Evolutionary conservation across 1,284 basidiomycete genomes (phyloP), one percentile per base, ranked within the genome.

Genomic region (Ceratobasidium theobromae): DNA sequence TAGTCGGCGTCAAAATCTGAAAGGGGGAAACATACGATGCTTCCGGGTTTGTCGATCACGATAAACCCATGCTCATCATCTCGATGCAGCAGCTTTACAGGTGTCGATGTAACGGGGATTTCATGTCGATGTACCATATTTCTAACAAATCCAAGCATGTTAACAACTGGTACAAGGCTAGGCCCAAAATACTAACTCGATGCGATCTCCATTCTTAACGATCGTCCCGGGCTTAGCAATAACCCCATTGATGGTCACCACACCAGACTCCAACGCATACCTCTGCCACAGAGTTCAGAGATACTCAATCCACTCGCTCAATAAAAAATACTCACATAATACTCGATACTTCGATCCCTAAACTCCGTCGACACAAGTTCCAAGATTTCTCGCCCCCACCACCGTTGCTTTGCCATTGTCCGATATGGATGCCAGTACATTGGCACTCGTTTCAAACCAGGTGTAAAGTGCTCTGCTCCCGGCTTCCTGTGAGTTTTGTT

Each of bases 101-200:
- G 91, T 9, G 84, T 91, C 4, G 91, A 87, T 0, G 94, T 91
- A 2, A 99, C 89, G 0, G 97, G 94, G 3, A 97, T 96, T 76
- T 99, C 97, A 75, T 99, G 97, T 16, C 93, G 82, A 76, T 98
- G 95, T 1, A 96, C 93, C 3, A 93, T 85, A 74, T 98, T 98
- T 73, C 93, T 96, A 70, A 4, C 2, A 43, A 28, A 43, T 49
- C 16, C 46, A 49, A 46, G 67, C 49, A 51, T 28, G 18, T 4
- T 18, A 43, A 14, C 16, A 43, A 43, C 16, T n/a, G n/a, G n/a
- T n/a, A n/a, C n/a, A n/a, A n/a, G n/a, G n/a, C n/a, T 55, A 16
- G 67, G 52, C 53, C 72, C 71, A 23, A 67, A 27, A 48, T 38
- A 81, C 88, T 69, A 69, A 93, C 92, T 95, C 92, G 65, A 98